Evolutionary conservation across 257 asterid genomes (phyloP).

Genomic region (Anisodus acutangulus): DNA sequence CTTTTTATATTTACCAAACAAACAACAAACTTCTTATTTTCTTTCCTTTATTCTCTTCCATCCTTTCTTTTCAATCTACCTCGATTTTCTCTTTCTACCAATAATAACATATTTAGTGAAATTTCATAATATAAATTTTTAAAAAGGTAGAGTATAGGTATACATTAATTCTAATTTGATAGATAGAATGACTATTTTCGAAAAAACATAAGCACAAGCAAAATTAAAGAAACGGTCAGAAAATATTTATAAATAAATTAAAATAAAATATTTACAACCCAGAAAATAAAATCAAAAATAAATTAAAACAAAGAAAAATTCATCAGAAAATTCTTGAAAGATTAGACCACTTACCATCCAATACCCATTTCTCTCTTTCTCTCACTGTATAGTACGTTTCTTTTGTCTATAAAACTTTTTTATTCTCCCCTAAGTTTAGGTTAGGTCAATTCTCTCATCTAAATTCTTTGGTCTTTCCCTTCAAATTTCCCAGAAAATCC

Average conservation of each 20-base stretch:
- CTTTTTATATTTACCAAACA: slow-evolving; percentile 23
- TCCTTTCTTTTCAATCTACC: background rate
- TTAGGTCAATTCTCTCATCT: background rate
- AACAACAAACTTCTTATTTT: slow-evolving; percentile 24
- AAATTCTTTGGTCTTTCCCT: background rate
- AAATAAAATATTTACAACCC: too few species aligned
- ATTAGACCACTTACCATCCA: slow-evolving; percentile 25
- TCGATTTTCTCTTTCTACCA: slow-evolving; percentile 8
- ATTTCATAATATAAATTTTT: too few species aligned
- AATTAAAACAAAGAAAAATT: background rate
- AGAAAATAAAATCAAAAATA: background rate
- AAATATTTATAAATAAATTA: too few species aligned
- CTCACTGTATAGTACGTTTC: background rate
- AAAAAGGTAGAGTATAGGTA: background rate
- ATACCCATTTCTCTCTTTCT: background rate
- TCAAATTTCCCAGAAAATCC: background rate
- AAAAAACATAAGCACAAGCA: too few species aligned
- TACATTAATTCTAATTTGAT: too few species aligned
- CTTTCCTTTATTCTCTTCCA: slow-evolving; percentile 22
- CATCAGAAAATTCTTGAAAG: background rate
- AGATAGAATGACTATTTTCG: too few species aligned
- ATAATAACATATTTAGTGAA: too few species aligned
- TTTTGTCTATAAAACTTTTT: slow-evolving; percentile 14
- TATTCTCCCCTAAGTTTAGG: slow-evolving; percentile 14
- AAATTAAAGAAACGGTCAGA: too few species aligned